Evolutionary conservation across 768 basidiomycete genomes (phyloP).

Genomic region (Phaeolepiota aurea): DNA sequence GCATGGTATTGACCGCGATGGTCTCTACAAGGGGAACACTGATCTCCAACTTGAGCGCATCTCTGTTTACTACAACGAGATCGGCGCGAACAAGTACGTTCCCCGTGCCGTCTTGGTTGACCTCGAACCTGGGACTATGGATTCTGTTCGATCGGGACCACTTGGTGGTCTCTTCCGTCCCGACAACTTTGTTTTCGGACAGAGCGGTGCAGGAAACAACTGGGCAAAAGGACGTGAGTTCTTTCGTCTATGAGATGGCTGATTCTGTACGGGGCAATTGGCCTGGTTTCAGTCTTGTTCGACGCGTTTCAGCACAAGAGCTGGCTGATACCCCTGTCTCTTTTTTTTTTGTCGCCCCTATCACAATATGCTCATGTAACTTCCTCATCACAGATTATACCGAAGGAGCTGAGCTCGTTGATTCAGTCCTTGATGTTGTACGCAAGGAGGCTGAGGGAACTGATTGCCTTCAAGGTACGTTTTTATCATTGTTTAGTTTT

Average conservation of each 20-base stretch:
- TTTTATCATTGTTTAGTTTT: constrained; percentile 1
- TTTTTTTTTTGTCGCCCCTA: constrained; percentile 1
- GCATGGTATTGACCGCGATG: constrained; percentile 92
- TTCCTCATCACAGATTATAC: constrained; percentile 59
- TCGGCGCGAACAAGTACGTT: constrained; percentile 93
- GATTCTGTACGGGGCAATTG: constrained; percentile 2
- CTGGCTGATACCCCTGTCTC: no score
- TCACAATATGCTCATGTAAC: constrained; percentile 9
- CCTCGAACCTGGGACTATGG: constrained; percentile 96
- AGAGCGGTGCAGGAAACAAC: constrained; percentile 98
- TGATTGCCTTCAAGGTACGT: constrained; percentile 88
- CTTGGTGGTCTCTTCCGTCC: constrained; percentile 92
- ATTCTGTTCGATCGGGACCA: constrained; percentile 84
- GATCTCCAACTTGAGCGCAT: constrained; percentile 97
- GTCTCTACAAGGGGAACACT: constrained; percentile 87
- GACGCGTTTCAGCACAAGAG: no score
- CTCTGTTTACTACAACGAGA: constrained; percentile 97
- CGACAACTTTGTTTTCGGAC: constrained; percentile 97
- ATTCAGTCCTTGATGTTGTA: constrained; percentile 95
- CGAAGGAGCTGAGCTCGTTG: constrained; percentile 97
- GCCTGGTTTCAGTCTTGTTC: constrained; percentile 7
- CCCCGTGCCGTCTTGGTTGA: constrained; percentile 97
- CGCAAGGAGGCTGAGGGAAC: constrained; percentile 98
- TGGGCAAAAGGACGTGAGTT: constrained; percentile 99
- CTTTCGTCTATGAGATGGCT: constrained; percentile 4